Conservation (phyloP, 2,329 filamentous ascomycete genomes). For the Canariomyces notabilis region DNA sequence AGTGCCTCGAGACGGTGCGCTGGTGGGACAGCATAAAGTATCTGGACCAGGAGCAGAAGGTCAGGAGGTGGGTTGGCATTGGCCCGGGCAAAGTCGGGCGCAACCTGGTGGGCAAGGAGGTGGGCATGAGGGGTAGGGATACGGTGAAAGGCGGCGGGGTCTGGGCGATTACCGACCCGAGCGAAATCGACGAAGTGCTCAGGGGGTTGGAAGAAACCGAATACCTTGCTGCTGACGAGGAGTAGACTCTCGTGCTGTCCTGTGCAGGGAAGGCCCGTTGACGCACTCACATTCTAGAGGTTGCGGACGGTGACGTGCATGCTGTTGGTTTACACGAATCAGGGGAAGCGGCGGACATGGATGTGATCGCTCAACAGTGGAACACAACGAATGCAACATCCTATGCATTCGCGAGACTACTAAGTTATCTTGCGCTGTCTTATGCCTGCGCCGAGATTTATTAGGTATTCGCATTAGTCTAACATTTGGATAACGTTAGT, state of each 20-base stretch:
- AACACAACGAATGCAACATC: too few relatives aligned
- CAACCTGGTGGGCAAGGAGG: conserved; percentile 92
- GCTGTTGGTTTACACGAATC: not conserved
- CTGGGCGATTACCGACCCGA: conserved; percentile 82
- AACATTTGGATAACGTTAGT: too few relatives aligned
- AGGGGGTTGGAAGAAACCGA: conserved; percentile 62
- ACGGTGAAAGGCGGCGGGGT: conserved; percentile 83
- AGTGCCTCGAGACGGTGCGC: conserved; percentile 84
- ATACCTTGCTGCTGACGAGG: conserved; percentile 44
- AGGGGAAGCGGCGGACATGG: not conserved
- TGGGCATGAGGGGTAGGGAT: conserved; percentile 76
- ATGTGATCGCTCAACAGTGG: not conserved
- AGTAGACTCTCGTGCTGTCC: conserved; percentile 20
- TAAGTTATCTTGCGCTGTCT: too few relatives aligned
- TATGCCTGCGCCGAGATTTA: too few relatives aligned
- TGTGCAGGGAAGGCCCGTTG: not conserved
- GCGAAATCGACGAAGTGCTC: conserved; percentile 65
- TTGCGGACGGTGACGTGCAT: too few relatives aligned
- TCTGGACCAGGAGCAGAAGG: conserved; percentile 75
- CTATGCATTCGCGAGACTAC: too few relatives aligned
- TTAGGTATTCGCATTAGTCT: too few relatives aligned
- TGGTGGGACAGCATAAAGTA: conserved; percentile 96
- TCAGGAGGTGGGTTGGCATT: conserved; percentile 83
- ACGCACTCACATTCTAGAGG: too few relatives aligned
- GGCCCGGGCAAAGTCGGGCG: conserved; percentile 90